Conservation (phyloP, 305 asterid species). For the Fraxinus paxiana region DNA sequence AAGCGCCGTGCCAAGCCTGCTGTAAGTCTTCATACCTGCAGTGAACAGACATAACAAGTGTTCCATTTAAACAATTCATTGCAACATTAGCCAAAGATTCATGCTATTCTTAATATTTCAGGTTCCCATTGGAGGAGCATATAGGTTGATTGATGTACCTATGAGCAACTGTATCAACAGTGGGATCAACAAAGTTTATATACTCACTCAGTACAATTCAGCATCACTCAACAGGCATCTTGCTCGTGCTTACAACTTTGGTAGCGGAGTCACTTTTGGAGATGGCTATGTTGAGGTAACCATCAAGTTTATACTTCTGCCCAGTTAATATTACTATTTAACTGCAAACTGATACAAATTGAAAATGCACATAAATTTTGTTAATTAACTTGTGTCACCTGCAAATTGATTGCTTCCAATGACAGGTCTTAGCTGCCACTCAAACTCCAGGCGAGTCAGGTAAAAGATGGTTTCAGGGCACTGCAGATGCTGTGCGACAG, state of each 20-base stretch:
- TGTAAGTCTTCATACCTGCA: constrained; percentile 38
- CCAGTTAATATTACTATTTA: neutral
- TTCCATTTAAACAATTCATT: neutral
- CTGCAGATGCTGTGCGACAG: constrained; percentile 95
- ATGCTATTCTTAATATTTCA: constrained; percentile 24
- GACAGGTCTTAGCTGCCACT: constrained; percentile 89
- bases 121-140: constrained; percentile 98
- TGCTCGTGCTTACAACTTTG: constrained; percentile 73
- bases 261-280: constrained; percentile 73
- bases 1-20: constrained; percentile 96
- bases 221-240: constrained; percentile 96
- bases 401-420: constrained; percentile 7
- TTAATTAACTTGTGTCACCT: neutral
- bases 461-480: constrained; percentile 89
- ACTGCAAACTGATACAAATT: neutral
- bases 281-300: constrained; percentile 90
- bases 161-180: constrained; percentile 98
- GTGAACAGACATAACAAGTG: neutral
- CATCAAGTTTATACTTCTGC: neutral
- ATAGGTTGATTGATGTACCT: constrained; percentile 84
- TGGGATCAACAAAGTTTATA: constrained; percentile 88
- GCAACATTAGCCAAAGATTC: neutral
- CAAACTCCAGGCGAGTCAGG: constrained; percentile 94
- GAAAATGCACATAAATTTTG: constrained; percentile 9
- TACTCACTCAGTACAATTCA: constrained; percentile 90